Evolutionary conservation across 148 eudicot species (phyloP), one percentile per base, ranked within the genome.

Genomic region (Diospyros lotus): DNA sequence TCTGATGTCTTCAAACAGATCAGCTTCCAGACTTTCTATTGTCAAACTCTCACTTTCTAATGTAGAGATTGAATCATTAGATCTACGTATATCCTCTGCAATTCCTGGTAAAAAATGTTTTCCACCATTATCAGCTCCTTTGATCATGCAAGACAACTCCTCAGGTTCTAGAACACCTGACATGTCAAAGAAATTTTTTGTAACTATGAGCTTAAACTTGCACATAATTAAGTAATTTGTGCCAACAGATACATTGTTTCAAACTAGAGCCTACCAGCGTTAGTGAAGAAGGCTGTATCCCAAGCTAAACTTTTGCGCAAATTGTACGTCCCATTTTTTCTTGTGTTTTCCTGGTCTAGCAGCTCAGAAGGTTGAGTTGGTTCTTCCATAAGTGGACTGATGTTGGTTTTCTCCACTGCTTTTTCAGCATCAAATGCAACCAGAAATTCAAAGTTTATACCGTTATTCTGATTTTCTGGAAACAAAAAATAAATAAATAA

Each of bases 271-370:
- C 69, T 80, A 95, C 98, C 99, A 76, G 90, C 93, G 84, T 83
- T 85, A 1, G 91, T 93, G 75, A 95, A 93, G 84, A 95, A 95
- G 41, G 98, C 98, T 73, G 86, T 88, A 75, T 95, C 97, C 99
- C 99, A 95, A 15, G 99, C 99, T 86, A 95, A 88, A 82, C 99
- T 95, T 80, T 92, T 93, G 55, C 99, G 96, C 73, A 93, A 71
- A 73, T 95, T 95, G 58, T 80, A 87, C 81, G 86, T 90, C 66
- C 85, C 88, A 65, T 18, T 78, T 78, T 81, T 86, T 74, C 71
- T 74, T 18, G 79, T 73, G 62, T 40, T 79, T 70, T 74, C 82
- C 59, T 84, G 80, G 72, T 82, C 90, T 15, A 38, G 28, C 45
- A 86, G 77, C 76, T 86, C 84, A 78, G 66, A 58, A 56, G 82